Conservation (phyloP, 805 yeast genomes). For the Hanseniaspora clermontiae region DNA sequence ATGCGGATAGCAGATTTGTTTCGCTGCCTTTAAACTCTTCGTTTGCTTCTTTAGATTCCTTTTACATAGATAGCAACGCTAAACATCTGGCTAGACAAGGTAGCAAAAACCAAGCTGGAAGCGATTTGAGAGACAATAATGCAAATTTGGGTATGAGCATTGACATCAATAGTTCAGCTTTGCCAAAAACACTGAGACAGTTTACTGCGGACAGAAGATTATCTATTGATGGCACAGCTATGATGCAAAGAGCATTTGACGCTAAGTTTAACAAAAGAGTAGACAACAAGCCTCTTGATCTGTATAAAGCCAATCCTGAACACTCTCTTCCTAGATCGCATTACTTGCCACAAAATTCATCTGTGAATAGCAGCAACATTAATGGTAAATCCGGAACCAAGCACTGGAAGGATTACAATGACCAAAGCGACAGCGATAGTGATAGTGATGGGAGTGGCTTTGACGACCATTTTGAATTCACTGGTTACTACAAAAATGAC, state of each 20-base stretch:
- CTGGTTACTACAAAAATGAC: not conserved
- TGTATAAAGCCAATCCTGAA: not conserved
- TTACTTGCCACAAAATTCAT: slow-evolving; percentile 9
- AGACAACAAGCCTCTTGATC: not conserved
- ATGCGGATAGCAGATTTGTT: slow-evolving; percentile 32
- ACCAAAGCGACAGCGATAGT: slow-evolving; percentile 2
- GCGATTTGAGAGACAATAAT: not conserved
- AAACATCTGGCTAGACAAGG: slow-evolving; percentile 5
- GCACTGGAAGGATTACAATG: slow-evolving; percentile 5
- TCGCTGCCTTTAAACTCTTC: slow-evolving; percentile 59
- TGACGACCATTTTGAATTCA: not conserved
- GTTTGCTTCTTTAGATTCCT: slow-evolving; percentile 65
- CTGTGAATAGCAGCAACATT: slow-evolving; percentile 6
- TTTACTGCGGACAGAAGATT: not conserved
- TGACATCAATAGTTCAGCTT: not conserved
- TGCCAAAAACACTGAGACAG: not conserved
- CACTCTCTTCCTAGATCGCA: slow-evolving; percentile 3
- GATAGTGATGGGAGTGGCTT: not conserved
- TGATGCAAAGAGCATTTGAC: not conserved
- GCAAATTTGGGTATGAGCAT: not conserved
- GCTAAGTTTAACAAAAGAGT: slow-evolving; percentile 6
- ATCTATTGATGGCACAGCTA: not conserved
- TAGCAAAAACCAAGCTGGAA: not conserved
- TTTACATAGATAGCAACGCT: slow-evolving; percentile 44
- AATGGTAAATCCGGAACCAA: not conserved